Percentiles rank a stretch among this genome's conserved stretches.
Evolutionary conservation across 2,329 filamentous ascomycete species (phyloP).

Genomic region (Pseudocercospora fuligena): DNA sequence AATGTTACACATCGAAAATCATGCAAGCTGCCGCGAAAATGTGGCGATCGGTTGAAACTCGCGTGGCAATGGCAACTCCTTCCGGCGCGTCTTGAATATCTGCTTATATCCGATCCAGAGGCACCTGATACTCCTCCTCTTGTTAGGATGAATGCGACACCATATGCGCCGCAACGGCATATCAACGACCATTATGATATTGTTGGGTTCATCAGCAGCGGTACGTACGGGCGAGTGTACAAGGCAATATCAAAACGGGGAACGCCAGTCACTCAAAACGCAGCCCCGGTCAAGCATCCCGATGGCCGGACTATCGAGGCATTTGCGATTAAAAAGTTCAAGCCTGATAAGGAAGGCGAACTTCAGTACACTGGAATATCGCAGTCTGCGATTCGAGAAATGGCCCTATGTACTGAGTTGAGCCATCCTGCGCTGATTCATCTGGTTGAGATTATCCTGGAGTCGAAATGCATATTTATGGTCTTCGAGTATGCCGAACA

Average conservation of each 20-base stretch:
- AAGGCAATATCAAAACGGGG: constrained; percentile 90
- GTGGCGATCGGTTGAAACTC: neutral
- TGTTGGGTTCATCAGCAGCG: constrained; percentile 96
- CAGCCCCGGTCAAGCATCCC: constrained; percentile 35
- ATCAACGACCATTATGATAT: constrained; percentile 95
- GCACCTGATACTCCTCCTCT: constrained; percentile 37
- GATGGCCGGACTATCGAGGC: constrained; percentile 63
- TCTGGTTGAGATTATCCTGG: constrained; percentile 91
- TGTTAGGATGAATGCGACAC: constrained; percentile 41
- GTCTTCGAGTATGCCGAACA: constrained; percentile 99
- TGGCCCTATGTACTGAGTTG: constrained; percentile 94
- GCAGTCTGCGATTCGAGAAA: constrained; percentile 94
- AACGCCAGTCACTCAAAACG: constrained; percentile 50
- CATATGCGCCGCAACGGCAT: constrained; percentile 74
- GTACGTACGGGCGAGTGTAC: constrained; percentile 97
- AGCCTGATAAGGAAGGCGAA: constrained; percentile 97
- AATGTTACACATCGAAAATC: neutral
- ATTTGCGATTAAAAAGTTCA: constrained; percentile 99
- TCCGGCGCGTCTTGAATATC: constrained; percentile 11
- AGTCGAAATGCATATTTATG: constrained; percentile 99
- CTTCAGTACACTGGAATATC: constrained; percentile 97
- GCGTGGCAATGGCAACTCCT: constrained; percentile 4
- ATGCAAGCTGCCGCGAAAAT: neutral
- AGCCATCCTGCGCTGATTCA: constrained; percentile 87
- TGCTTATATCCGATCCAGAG: constrained; percentile 28